Evolutionary conservation across 2,329 filamentous ascomycete genomes (phyloP).

Genomic region (Sarocladium oryzae): DNA sequence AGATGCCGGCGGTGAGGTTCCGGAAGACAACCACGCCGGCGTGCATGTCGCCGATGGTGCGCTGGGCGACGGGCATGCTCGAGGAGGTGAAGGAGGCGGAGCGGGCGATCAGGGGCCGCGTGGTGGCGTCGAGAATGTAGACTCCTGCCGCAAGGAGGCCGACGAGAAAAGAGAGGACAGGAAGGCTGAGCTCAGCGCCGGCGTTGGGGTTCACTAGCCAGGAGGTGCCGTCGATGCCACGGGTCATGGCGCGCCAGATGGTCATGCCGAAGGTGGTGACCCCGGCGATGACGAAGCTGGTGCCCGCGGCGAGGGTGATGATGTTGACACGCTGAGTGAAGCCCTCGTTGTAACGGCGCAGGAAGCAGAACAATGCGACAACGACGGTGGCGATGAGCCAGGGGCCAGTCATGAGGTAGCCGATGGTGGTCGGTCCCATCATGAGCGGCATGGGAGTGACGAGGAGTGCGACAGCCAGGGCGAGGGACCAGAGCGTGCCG

Average conservation of each 20-base stretch:
- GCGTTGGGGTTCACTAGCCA: slow-evolving; percentile 22
- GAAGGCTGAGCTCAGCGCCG: slow-evolving; percentile 25
- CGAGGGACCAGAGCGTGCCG: slow-evolving; percentile 40
- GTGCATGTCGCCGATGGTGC: slow-evolving; percentile 21
- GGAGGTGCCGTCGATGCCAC: slow-evolving; percentile 13
- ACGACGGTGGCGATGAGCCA: slow-evolving; percentile 33
- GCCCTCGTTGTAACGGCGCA: slow-evolving; percentile 21
- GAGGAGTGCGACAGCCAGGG: slow-evolving; percentile 38
- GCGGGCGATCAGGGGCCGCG: slow-evolving; percentile 35
- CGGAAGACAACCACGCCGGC: slow-evolving; percentile 17
- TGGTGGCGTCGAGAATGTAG: slow-evolving; percentile 32
- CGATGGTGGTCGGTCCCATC: slow-evolving; percentile 32
- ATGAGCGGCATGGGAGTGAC: slow-evolving; percentile 38
- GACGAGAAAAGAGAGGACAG: slow-evolving; percentile 38
- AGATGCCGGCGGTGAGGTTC: slow-evolving; percentile 33
- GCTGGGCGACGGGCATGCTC: slow-evolving; percentile 37
- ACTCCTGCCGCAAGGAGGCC: slow-evolving; percentile 40
- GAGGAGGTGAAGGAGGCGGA: slow-evolving; percentile 43
- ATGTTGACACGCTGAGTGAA: slow-evolving; percentile 28
- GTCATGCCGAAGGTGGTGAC: slow-evolving; percentile 38
- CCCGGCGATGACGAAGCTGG: slow-evolving; percentile 32
- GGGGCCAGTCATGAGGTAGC: slow-evolving; percentile 37
- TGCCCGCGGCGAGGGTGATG: slow-evolving; percentile 28
- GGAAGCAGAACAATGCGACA: slow-evolving; percentile 26
- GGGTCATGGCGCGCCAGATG: slow-evolving; percentile 25